These are phyloP conservation scores for Immersiella caudata DNA, from an alignment of 495 filamentous ascomycete genomes.

Conservation along the genomic window DNA sequence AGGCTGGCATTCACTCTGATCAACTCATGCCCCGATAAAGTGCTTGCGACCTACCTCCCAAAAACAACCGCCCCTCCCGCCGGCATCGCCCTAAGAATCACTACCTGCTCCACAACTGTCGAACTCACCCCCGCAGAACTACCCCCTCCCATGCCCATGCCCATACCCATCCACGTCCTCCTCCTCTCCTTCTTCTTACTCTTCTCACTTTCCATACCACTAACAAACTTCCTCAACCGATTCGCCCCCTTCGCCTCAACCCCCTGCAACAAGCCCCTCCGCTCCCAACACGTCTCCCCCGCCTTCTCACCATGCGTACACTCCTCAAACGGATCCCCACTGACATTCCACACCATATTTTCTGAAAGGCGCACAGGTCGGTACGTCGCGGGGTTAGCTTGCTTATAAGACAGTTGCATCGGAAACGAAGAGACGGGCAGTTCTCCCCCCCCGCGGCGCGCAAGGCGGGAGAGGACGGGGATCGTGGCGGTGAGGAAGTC, in stretches of 20 bases:
- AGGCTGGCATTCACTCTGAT: no score
- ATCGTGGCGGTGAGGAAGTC: background rate
- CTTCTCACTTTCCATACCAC: background rate
- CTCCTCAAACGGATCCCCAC: background rate
- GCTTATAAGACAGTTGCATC: background rate
- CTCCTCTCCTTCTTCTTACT: background rate
- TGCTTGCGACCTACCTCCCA: background rate
- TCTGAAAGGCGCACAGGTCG: background rate
- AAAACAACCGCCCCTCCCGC: constrained; percentile 5
- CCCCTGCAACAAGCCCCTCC: background rate
- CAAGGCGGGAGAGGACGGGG: background rate
- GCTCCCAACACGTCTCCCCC: background rate
- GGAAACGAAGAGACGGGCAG: background rate
- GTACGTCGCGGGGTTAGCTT: background rate
- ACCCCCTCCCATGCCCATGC: background rate
- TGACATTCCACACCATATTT: background rate
- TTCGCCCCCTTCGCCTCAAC: background rate
- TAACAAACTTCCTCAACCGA: background rate
- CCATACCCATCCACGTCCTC: background rate
- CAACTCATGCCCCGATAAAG: no score
- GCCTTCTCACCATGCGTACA: background rate
- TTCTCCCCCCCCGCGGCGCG: background rate
- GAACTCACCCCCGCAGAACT: background rate
- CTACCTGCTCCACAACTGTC: background rate
- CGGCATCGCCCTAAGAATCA: background rate